Evolutionary conservation across 139 green algal genomes (phyloP).

Genomic region (Picochlorum sp.): DNA sequence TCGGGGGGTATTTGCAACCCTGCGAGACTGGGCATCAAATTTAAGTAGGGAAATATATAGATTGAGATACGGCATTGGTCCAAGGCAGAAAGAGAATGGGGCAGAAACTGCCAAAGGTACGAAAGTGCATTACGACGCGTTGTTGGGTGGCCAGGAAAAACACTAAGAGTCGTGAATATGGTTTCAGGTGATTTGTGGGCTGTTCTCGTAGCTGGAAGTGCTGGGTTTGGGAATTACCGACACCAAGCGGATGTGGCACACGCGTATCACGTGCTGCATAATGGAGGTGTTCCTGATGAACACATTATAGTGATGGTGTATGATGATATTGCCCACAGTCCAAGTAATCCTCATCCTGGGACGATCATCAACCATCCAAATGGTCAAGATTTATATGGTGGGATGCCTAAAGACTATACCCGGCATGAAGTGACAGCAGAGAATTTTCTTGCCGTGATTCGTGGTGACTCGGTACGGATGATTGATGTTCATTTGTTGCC

Average conservation of each 20-base stretch:
- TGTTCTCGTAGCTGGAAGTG: slow-evolving; percentile 76
- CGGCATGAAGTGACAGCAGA: slow-evolving; percentile 61
- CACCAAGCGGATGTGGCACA: slow-evolving; percentile 75
- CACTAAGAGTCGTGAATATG: too few species aligned
- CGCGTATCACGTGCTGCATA: slow-evolving; percentile 59
- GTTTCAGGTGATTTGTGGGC: slow-evolving; percentile 72
- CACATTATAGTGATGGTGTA: slow-evolving; percentile 77
- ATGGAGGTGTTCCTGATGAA: slow-evolving; percentile 38
- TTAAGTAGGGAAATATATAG: too few species aligned
- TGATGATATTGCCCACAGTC: slow-evolving; percentile 77
- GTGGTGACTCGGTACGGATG: slow-evolving; percentile 34
- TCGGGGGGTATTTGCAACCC: too few species aligned
- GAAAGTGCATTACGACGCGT: too few species aligned
- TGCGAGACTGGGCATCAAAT: too few species aligned
- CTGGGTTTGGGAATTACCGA: slow-evolving; percentile 80
- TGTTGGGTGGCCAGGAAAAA: too few species aligned
- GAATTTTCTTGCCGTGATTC: slow-evolving; percentile 76
- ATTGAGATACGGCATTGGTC: too few species aligned
- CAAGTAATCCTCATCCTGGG: slow-evolving; percentile 67
- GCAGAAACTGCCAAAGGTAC: too few species aligned
- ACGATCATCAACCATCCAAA: slow-evolving; percentile 83
- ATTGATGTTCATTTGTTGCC: too few species aligned
- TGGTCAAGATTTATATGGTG: slow-evolving; percentile 75
- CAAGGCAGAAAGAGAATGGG: too few species aligned
- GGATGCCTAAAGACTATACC: slow-evolving; percentile 77